phyloP scores from a whole-genome alignment of 192 early-diverging fungal species.

The Mortierella antarctica region DNA sequence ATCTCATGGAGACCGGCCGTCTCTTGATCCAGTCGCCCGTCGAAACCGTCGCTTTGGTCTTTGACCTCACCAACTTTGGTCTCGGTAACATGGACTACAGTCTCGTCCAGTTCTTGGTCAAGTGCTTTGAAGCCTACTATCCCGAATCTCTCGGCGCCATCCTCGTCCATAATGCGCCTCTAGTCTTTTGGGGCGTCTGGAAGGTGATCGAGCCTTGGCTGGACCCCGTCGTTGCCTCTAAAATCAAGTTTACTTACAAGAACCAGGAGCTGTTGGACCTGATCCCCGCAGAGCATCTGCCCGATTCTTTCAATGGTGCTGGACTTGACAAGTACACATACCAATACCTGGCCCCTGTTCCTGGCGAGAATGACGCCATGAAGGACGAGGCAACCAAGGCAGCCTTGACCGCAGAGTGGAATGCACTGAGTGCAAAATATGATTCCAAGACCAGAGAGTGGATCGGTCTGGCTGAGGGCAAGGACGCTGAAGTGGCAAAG shows the following conservation, averaged over 20 bases:
- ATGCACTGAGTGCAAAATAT: constrained; percentile 9
- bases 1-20: constrained; percentile 79
- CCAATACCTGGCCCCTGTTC: constrained; percentile 52
- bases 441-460: constrained; percentile 22
- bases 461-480: constrained; percentile 2
- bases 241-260: constrained; percentile 79
- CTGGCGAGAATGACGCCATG: constrained; percentile 59
- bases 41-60: constrained; percentile 60
- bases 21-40: constrained; percentile 66
- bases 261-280: constrained; percentile 69
- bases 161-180: constrained; percentile 87
- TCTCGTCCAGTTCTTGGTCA: constrained; percentile 76
- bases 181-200: constrained; percentile 90
- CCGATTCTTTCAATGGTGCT: constrained; percentile 58
- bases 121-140: constrained; percentile 88
- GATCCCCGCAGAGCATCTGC: constrained; percentile 70
- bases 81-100: constrained; percentile 54
- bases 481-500: background rate
- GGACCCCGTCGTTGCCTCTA: constrained; percentile 91
- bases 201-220: constrained; percentile 81
- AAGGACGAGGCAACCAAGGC: constrained; percentile 43
- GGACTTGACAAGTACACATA: constrained; percentile 67
- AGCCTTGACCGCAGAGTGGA: constrained; percentile 25
- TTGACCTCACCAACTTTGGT: constrained; percentile 50
- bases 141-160: constrained; percentile 88